A percentile compares a stretch with the other conserved stretches of the same genome.
These are phyloP conservation scores for Salvia rosmarinus DNA, from an alignment of 257 asterid species.

Conservation along the genomic window DNA sequence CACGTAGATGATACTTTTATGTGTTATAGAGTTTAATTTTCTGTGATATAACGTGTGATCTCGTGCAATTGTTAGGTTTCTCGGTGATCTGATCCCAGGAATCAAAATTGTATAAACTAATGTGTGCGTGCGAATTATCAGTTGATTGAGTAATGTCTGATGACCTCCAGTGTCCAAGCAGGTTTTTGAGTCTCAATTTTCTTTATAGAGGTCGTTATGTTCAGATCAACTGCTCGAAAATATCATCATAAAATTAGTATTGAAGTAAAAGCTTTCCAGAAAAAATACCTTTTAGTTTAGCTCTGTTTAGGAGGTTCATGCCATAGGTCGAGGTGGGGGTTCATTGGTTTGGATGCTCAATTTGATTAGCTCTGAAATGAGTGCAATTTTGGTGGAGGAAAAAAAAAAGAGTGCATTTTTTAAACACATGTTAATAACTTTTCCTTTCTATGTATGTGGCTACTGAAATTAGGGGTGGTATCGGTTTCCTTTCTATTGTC, in stretches of 20 bases:
- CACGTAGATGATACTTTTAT: slow-evolving; percentile 8
- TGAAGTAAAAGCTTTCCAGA: not conserved
- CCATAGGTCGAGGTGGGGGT: slow-evolving; percentile 1
- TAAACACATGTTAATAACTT: not conserved
- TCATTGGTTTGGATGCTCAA: not conserved
- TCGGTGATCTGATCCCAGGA: not conserved
- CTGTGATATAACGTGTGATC: not conserved
- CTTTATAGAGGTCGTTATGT: not conserved
- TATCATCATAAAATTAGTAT: not conserved
- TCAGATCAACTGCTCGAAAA: slow-evolving; percentile 3
- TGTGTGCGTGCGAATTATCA: not conserved
- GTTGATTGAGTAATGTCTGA: slow-evolving; percentile 9
- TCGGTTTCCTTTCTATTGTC: slow-evolving; percentile 57
- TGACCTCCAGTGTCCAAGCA: not conserved
- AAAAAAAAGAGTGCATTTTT: not conserved
- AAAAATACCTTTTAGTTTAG: not conserved
- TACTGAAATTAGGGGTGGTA: not conserved
- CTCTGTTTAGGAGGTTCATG: not conserved
- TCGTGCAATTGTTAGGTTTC: slow-evolving; percentile 20
- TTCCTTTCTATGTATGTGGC: not conserved
- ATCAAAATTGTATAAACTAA: slow-evolving; percentile 10
- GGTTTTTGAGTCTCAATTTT: slow-evolving; percentile 19
- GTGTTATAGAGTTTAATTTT: slow-evolving; percentile 15
- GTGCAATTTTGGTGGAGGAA: not conserved
- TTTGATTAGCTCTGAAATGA: not conserved